Conservation (phyloP, 345 rosid genomes). For the Mallotus nudiflorus region DNA sequence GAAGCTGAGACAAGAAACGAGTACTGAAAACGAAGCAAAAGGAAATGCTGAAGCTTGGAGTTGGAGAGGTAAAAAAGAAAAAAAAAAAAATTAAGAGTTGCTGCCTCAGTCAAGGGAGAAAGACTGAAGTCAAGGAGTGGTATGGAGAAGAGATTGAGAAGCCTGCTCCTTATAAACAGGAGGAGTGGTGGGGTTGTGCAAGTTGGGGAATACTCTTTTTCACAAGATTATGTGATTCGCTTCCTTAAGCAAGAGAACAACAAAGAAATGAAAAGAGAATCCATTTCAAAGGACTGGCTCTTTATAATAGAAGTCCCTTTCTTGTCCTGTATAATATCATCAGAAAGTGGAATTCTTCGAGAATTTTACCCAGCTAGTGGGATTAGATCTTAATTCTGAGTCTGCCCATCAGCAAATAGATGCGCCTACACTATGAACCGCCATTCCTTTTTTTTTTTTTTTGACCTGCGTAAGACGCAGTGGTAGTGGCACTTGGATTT, state of each 20-base stretch:
- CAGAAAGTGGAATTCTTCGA: slow-evolving; percentile 27
- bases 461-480: slow-evolving; percentile 22
- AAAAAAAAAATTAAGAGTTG: neutral
- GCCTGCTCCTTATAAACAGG: slow-evolving; percentile 47
- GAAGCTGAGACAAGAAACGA: neutral
- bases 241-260: slow-evolving; percentile 34
- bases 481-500: slow-evolving; percentile 22
- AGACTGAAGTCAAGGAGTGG: slow-evolving; percentile 44
- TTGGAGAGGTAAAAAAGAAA: slow-evolving; percentile 1
- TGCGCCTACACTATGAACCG: slow-evolving; percentile 25
- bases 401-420: slow-evolving; percentile 23
- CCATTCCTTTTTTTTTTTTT: slow-evolving; percentile 13
- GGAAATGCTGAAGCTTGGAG: slow-evolving; percentile 10
- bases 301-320: slow-evolving; percentile 30
- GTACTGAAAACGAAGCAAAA: slow-evolving; percentile 11
- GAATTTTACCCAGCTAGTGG: slow-evolving; percentile 43
- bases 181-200: slow-evolving; percentile 36
- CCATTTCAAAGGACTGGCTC: slow-evolving; percentile 27
- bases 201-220: slow-evolving; percentile 43
- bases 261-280: slow-evolving; percentile 25
- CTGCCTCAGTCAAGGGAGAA: slow-evolving; percentile 33
- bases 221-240: slow-evolving; percentile 33
- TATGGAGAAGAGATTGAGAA: slow-evolving; percentile 33
- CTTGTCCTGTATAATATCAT: slow-evolving; percentile 33
- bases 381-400: slow-evolving; percentile 42